Base-by-base conservation (phyloP, 164 flowering plant genomes). In the Liquidambar formosana region DNA sequence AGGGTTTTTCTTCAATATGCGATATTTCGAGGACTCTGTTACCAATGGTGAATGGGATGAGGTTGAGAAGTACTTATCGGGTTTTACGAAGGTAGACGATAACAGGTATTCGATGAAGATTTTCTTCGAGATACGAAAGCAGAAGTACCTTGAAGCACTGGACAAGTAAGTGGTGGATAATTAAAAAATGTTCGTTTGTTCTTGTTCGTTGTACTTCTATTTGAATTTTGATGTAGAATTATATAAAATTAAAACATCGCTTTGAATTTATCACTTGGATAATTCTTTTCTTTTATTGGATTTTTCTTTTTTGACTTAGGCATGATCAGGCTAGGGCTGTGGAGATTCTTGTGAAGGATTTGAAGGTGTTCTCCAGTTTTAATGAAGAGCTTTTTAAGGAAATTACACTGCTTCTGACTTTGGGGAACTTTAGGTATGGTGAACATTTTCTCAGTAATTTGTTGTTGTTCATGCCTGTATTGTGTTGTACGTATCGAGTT, bases 71-170 rank as follows among this genome's bases (percentile, higher is more conserved):
- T 84, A 84, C 60, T 58, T 84, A 0, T 68, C 81, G 64, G 85
- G 87, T 13, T 84, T 78, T 53, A 82, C 84, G 5, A 84, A 82
- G 65, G 81, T 84, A 19, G 88, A 84, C 62, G 85, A 82, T 68
- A 74, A 76, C 47, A 33, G 79, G 46, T 70, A 78, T 65, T 81
- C 84, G 0, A 75, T 73, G 81, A 72, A 75, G 64, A 80, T 80
- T 28, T 80, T 77, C 61, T 80, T 80, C 15, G 78, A 77, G 58
- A 80, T 80, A 22, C 71, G 84, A 22, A 84, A 82, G 71, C 88
- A 84, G 68, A 84, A 80, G 63, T 84, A 84, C 67, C 79, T 84
- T 18, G 88, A 84, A 68, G 88, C 88, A 51, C 75, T 82, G 23
- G 85, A 84, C 18, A 78, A 75, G 88, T 84, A 49, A 66, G 75